Base-by-base conservation (phyloP, 192 early-diverging fungal species). In the Backusella luteola region DNA sequence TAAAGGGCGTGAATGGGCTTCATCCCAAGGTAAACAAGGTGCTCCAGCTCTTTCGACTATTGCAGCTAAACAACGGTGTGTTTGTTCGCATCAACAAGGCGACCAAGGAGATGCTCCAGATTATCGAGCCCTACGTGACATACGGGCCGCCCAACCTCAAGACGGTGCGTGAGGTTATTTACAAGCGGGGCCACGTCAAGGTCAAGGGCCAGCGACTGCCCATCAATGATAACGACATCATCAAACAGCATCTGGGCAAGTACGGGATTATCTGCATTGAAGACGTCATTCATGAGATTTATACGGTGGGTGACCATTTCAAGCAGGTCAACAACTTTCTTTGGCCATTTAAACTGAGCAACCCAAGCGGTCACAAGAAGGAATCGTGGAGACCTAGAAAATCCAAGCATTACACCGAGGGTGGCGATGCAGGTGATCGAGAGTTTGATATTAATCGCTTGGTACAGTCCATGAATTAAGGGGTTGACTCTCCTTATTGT, bases 1-100 rank as follows among this genome's bases (percentile, higher is more conserved):
- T 98, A 89, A 98, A 98, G 93, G 97, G 96, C 95, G 96, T 99
- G 91, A 98, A 97, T 91, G 94, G 97, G 89, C 92, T 99, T 73
- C 88, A 96, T 53, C 98, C 98, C 83, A 99, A 99, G 91, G 94
- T 96, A 76, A 91, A 95, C 84, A 99, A 99, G 93, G 94, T 98
- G 68, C 89, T 99, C 73, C 97, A 99, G 90, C 91, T 99, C 74
- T 89, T 99, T 82, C 96, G 98, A 90, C 91, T 99, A 80, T 91
- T 95, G 84, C 95, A 97, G 91, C 97, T 99, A 91, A 99, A 99
- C 95, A 94, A 94, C 87, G 97, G 93, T 78, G 94, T 95, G 81
- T 99, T 99, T 84, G 89, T 99, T 69, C 90, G 91, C 38, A 90
- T 98, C 80, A 98, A 95, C 89, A 94, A 93, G 88, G 97, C 98